Base-by-base conservation (phyloP, 192 early-diverging fungal species). In the Backusella circina region DNA sequence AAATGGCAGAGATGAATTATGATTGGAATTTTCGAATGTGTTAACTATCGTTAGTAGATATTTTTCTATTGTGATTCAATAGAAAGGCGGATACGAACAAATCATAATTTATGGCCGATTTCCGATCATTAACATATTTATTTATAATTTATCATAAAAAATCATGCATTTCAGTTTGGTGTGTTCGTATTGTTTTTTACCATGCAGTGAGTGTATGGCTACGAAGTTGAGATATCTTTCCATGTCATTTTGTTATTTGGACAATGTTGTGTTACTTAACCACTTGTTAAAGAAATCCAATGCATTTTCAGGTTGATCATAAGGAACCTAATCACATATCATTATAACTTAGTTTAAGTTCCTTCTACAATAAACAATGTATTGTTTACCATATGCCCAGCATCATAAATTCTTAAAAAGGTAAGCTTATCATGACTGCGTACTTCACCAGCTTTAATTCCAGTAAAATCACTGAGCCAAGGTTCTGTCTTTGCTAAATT, bases 251-350 rank as follows among this genome's bases (percentile, higher is more conserved):
- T 44, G 28, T 70, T 47, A 70, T 13, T 47, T 47, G 23, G 30
- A 38, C 26, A 72, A 61, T 35, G 47, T 18, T 21, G 51, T 30
- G 41, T 73, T 61, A 35, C 15, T 41, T 30, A 95, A 71, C 95
- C 95, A 98, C 47, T 83, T 82, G 85, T 93, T 94, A 79, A 98
- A 91, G 86, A 98, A 91, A 83, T 94, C 94, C 50, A 90, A 82
- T 35, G 89, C 86, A 76, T 88, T 89, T 70, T 85, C 86, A 66
- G 95, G 93, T 82, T 96, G 94, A 84, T 98, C 96, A 75, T 94
- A 95, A 15, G 95, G 95, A 82, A 89, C 89, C 74, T 76, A 37
- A 37, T n/a, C 16, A 36, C 2, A 33, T 71, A 35, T 33, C 10
- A 37, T 18, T 38, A 21, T 37, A 12, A 8, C 9, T 44, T 74